phyloP scores from a whole-genome alignment of 768 basidiomycete species.

The Kwoniella dejecticola region DNA sequence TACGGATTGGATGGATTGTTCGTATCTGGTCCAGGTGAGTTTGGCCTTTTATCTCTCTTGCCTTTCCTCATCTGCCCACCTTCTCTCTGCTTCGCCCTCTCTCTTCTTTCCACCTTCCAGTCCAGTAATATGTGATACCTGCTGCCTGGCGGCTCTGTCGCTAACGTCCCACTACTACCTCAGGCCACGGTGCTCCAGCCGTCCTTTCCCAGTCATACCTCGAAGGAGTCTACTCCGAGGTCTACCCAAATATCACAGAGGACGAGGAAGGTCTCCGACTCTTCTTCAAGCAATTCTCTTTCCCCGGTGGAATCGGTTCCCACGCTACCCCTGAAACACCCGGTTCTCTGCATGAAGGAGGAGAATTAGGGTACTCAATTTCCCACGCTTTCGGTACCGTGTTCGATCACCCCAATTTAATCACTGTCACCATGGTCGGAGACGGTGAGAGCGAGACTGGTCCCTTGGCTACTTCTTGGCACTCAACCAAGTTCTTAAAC shows the following conservation, averaged over 20 bases:
- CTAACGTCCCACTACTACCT: not conserved
- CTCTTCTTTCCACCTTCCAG: not conserved
- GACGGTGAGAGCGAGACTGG: slow-evolving; percentile 68
- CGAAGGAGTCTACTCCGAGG: slow-evolving; percentile 62
- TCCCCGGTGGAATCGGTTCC: slow-evolving; percentile 67
- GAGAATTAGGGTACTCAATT: slow-evolving; percentile 86
- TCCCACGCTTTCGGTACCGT: slow-evolving; percentile 73
- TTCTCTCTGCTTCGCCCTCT: not conserved
- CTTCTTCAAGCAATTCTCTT: slow-evolving; percentile 75
- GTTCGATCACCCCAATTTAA: slow-evolving; percentile 85
- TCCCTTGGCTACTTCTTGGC: slow-evolving; percentile 62
- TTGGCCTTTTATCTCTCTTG: not conserved
- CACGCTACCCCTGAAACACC: slow-evolving; percentile 75
- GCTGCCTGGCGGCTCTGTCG: too few species aligned
- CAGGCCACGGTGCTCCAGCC: slow-evolving; percentile 82
- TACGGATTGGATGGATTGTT: slow-evolving; percentile 65
- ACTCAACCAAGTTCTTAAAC: slow-evolving; percentile 84
- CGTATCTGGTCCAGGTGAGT: slow-evolving; percentile 65
- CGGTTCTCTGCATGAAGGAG: slow-evolving; percentile 85
- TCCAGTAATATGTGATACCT: too few species aligned
- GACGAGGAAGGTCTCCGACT: slow-evolving; percentile 48
- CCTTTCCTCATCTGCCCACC: not conserved
- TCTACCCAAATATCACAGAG: slow-evolving; percentile 48
- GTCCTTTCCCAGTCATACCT: slow-evolving; percentile 82
- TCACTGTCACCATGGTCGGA: slow-evolving; percentile 76